Conservation (phyloP, 495 filamentous ascomycete genomes). For the Penicillium angulare region DNA sequence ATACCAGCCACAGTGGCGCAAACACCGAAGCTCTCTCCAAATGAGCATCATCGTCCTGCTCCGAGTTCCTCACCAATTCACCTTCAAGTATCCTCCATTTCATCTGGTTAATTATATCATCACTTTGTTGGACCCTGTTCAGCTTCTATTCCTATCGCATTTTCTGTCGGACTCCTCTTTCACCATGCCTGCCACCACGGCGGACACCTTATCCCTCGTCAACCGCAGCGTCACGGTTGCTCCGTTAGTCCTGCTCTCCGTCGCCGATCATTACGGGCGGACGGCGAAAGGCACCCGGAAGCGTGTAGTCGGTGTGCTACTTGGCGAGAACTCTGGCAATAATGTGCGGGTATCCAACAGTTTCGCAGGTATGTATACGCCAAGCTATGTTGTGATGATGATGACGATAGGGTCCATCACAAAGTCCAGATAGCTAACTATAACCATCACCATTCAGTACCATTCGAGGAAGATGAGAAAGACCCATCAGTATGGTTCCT, state of each 20-base stretch:
- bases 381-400: not conserved
- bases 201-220: conserved; percentile 89
- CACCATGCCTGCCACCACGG: conserved; percentile 89
- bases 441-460: conserved; percentile 56
- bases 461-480: conserved; percentile 98
- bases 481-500: conserved; percentile 99
- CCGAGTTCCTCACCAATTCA: not conserved
- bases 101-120: not conserved
- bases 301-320: conserved; percentile 91
- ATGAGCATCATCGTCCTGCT: conserved; percentile 22
- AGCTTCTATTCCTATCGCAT: conserved; percentile 4
- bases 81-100: not conserved
- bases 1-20: conserved; percentile 20
- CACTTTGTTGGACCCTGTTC: not conserved
- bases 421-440: conserved; percentile 12
- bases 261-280: conserved; percentile 97
- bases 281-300: conserved; percentile 85
- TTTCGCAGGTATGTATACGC: conserved; percentile 74
- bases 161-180: conserved; percentile 17
- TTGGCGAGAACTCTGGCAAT: conserved; percentile 93
- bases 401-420: not conserved
- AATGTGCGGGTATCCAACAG: conserved; percentile 98
- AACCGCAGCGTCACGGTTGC: conserved; percentile 94
- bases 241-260: conserved; percentile 94
- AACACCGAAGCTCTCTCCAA: conserved; percentile 20